phyloP scores from a whole-genome alignment of 2,329 filamentous ascomycete genomes.

The Rhytidhysteron rufulum region DNA sequence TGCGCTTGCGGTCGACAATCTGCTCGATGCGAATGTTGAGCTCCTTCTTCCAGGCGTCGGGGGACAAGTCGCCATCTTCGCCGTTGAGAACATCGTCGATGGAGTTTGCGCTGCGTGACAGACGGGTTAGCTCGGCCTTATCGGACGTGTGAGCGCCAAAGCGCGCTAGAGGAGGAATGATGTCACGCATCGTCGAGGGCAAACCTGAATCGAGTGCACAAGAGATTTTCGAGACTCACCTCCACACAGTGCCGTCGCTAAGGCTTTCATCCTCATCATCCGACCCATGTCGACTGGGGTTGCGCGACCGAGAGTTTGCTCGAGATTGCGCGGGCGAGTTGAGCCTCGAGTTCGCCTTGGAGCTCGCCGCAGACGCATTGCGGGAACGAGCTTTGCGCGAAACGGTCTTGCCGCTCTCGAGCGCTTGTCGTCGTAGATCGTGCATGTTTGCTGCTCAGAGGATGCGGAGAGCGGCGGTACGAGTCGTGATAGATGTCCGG shows the following conservation, averaged over 20 bases:
- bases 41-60: constrained; percentile 57
- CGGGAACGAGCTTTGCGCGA: constrained; percentile 64
- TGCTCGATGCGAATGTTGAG: constrained; percentile 65
- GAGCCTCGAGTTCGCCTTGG: constrained; percentile 55
- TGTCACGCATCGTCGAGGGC: constrained; percentile 15
- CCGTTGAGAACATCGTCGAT: constrained; percentile 59
- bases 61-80: constrained; percentile 48
- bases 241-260: constrained; percentile 57
- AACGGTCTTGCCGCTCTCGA: constrained; percentile 68
- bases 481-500: background rate
- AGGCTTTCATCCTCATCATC: constrained; percentile 60
- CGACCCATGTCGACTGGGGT: constrained; percentile 59
- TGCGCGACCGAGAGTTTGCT: constrained; percentile 39
- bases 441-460: constrained; percentile 52
- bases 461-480: constrained; percentile 6
- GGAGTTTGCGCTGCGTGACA: constrained; percentile 52
- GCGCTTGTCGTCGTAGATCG: constrained; percentile 62
- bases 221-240: constrained; percentile 36
- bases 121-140: constrained; percentile 20
- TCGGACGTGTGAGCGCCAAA: constrained; percentile 11
- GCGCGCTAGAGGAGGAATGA: constrained; percentile 18
- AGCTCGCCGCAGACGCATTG: constrained; percentile 54
- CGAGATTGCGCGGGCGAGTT: constrained; percentile 58
- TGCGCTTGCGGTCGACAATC: constrained; percentile 73
- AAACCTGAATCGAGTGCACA: constrained; percentile 10